Conservation (phyloP, 192 early-diverging fungal species). For the Gonapodya sp. region DNA sequence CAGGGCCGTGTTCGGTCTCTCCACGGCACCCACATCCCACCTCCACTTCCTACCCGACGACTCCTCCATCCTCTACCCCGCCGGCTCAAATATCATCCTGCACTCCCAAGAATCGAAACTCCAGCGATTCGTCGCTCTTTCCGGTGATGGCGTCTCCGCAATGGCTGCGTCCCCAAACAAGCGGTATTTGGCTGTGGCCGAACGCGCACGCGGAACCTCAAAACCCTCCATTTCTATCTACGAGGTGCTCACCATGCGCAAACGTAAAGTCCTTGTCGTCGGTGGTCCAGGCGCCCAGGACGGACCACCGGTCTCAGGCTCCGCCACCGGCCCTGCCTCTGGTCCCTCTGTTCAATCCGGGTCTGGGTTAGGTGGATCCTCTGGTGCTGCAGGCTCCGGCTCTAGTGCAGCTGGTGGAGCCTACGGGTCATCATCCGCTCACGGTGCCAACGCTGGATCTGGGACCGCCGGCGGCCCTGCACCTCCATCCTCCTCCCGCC, state of each 20-base stretch:
- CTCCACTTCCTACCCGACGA: constrained; percentile 41
- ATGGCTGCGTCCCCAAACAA: constrained; percentile 38
- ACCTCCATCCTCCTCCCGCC: neutral
- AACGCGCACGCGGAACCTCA: constrained; percentile 24
- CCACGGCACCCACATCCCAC: constrained; percentile 30
- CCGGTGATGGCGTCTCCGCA: constrained; percentile 37
- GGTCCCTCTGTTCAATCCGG: too few species aligned
- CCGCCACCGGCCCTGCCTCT: too few species aligned
- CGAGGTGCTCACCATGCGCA: constrained; percentile 42
- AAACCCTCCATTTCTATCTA: constrained; percentile 33
- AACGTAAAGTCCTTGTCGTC: constrained; percentile 31
- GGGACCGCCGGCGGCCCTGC: neutral
- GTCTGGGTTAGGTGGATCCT: too few species aligned
- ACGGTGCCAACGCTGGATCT: neutral
- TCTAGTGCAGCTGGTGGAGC: too few species aligned
- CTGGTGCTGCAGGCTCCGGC: too few species aligned
- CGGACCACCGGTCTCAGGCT: too few species aligned
- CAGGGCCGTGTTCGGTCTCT: constrained; percentile 50
- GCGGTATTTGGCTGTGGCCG: constrained; percentile 42
- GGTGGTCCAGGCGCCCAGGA: neutral
- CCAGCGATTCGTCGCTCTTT: constrained; percentile 44
- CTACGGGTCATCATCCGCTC: neutral
- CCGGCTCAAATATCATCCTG: constrained; percentile 44
- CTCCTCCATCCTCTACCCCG: constrained; percentile 44
- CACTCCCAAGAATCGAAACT: constrained; percentile 43